These are phyloP conservation scores for Strigomonas galati DNA, from an alignment of 208 protist genomes.

Conservation along the genomic window DNA sequence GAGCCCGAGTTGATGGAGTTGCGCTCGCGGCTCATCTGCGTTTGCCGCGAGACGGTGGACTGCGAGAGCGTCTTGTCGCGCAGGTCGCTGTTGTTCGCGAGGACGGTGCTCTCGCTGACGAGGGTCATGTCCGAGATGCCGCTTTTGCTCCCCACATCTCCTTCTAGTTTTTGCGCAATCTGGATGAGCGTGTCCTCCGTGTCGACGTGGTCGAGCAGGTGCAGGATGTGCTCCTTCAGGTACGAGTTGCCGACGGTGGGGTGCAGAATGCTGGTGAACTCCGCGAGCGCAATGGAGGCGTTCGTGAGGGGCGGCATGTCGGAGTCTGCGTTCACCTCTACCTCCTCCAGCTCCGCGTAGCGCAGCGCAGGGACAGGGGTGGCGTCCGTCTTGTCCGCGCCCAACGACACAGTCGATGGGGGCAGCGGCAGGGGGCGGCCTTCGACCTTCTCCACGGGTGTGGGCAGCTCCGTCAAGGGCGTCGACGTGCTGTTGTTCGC, in stretches of 20 bases:
- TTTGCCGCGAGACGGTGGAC: conserved; percentile 5
- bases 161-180: conserved; percentile 42
- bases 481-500: background rate
- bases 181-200: conserved; percentile 47
- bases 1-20: conserved; percentile 8
- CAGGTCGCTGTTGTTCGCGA: background rate
- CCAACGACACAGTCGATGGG: background rate
- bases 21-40: background rate
- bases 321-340: background rate
- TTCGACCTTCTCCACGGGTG: background rate
- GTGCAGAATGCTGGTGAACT: conserved; percentile 55
- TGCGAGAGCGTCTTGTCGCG: background rate
- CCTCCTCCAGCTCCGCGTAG: background rate
- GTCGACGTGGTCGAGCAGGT: conserved; percentile 50
- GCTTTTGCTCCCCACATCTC: background rate
- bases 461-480: background rate
- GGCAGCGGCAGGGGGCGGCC: background rate
- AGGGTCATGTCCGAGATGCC: conserved; percentile 14
- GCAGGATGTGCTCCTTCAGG: conserved; percentile 55
- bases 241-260: conserved; percentile 26
- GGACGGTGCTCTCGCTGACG: background rate
- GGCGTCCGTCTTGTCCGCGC: background rate
- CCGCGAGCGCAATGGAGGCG: conserved; percentile 47
- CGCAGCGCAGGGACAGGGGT: background rate
- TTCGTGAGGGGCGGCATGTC: conserved; percentile 28